Evolutionary conservation across 352 stramenopile species (phyloP).

Genomic region (Phytopythium cucurbitacearum): DNA sequence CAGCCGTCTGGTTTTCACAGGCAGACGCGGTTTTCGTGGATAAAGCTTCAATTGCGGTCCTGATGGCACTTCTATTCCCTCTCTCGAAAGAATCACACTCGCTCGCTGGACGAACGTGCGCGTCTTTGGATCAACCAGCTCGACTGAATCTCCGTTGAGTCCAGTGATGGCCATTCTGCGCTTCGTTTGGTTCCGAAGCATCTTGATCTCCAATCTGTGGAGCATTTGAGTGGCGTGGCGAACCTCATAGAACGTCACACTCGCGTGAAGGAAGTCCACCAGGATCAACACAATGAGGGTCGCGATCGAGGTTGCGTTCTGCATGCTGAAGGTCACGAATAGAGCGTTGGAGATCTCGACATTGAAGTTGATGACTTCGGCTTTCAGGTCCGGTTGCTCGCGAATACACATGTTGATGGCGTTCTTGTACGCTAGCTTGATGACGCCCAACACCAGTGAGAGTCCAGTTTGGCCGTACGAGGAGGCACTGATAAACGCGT

Average conservation of each 20-base stretch:
- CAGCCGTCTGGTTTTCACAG: too few relatives aligned
- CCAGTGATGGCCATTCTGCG: too few relatives aligned
- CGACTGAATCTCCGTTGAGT: too few relatives aligned
- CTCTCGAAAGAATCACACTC: background rate
- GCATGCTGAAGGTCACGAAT: conserved; percentile 36
- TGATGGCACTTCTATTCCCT: background rate
- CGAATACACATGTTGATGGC: conserved; percentile 13
- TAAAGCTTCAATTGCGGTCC: too few relatives aligned
- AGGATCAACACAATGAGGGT: conserved; percentile 16
- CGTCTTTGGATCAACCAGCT: too few relatives aligned
- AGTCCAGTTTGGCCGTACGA: conserved; percentile 9
- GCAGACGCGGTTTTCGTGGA: too few relatives aligned
- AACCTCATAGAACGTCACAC: conserved; percentile 11
- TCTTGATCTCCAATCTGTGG: background rate
- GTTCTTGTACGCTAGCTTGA: conserved; percentile 32
- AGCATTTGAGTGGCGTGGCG: conserved; percentile 6
- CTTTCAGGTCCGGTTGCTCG: conserved; percentile 20
- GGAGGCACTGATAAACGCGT: conserved; percentile 11
- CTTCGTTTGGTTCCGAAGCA: too few relatives aligned
- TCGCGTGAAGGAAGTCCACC: conserved; percentile 15
- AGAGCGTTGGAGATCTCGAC: conserved; percentile 44
- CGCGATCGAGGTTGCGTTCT: conserved; percentile 26
- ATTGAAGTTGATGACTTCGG: conserved; percentile 33
- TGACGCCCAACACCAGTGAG: conserved; percentile 16
- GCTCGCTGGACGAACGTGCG: background rate